Base-by-base conservation (phyloP, 495 filamentous ascomycete genomes). In the Aspergillus heteromorphus region DNA sequence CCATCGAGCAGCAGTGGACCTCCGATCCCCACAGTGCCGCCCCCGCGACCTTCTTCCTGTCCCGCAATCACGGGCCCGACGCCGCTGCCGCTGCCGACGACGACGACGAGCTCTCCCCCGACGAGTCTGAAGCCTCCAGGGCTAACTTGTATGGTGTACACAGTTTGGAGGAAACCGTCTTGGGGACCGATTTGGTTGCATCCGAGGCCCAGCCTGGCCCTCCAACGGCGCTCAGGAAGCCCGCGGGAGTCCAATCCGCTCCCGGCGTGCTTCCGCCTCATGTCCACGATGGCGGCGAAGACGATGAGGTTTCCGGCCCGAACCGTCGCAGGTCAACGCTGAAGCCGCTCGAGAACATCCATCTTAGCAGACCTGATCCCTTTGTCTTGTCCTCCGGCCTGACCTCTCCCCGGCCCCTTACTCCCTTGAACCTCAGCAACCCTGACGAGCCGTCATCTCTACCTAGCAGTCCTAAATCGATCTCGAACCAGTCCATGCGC, bases 121-220 rank as follows among this genome's bases (percentile, higher is more conserved):
- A 69, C 41, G 61, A 54, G 17, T 40, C 47, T 9, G 63, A 54
- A 7, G 55, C 53, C 25, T 48, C 45, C 19, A 65, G 64, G 54
- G 69, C 77, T 51, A 82, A 73, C 58, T 77, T 73, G 49, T 87
- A 79, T 59, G 85, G 86, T 5, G 82, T 89, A 7, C 77, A 84
- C 59, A 87, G 83, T 55, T 67, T 88, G 13, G 76, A 79, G 45
- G 83, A 82, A 20, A 80, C 79, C 10, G 70, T 82, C 23, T 55
- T 27, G 23, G 21, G 40, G 36, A 47, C 63, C 8, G 54, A 48
- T 14, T 16, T 66, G 19, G 27, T 53, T n/a, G 53, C 40, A 16
- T 59, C 56, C 23, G 55, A 48, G 6, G 48, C 51, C 21, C 51
- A 65, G 13, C 47, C 49, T 23, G 49, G 49, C 11, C 38, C 41